Evolutionary conservation across 441 rosid species (phyloP).

Genomic region (Populus tomentosa): DNA sequence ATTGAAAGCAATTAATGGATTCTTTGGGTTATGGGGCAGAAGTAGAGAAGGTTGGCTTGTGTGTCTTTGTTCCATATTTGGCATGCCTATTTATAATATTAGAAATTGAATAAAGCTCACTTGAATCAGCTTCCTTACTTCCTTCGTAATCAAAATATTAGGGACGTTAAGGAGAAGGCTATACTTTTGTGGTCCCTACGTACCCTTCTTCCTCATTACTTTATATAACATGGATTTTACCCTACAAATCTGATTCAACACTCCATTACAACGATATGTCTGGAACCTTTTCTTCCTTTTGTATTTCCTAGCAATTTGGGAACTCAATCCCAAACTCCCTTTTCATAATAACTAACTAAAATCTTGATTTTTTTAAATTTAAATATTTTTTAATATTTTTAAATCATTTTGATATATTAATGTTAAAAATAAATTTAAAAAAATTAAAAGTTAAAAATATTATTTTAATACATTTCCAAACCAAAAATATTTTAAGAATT

Average conservation of each 20-base stretch:
- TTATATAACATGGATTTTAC: neutral
- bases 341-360: no score
- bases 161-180: neutral
- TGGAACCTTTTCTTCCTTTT: neutral
- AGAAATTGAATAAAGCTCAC: slow-evolving; percentile 14
- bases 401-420: no score
- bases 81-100: no score
- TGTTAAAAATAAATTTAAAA: no score
- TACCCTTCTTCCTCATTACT: neutral
- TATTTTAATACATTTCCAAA: no score
- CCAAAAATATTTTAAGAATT: no score
- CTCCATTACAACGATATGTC: neutral
- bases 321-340: no score
- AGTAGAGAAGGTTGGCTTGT: neutral
- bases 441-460: no score
- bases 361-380: no score
- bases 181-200: neutral
- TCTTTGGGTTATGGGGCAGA: neutral
- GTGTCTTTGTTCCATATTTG: no score
- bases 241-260: neutral
- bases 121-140: slow-evolving; percentile 63
- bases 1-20: neutral
- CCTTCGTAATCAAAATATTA: slow-evolving; percentile 38
- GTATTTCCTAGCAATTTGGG: neutral
- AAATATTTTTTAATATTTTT: no score